Percentiles rank a stretch among this genome's conserved stretches.
Evolutionary conservation across 305 asterid genomes (phyloP).

Genomic region (Ajuga reptans): DNA sequence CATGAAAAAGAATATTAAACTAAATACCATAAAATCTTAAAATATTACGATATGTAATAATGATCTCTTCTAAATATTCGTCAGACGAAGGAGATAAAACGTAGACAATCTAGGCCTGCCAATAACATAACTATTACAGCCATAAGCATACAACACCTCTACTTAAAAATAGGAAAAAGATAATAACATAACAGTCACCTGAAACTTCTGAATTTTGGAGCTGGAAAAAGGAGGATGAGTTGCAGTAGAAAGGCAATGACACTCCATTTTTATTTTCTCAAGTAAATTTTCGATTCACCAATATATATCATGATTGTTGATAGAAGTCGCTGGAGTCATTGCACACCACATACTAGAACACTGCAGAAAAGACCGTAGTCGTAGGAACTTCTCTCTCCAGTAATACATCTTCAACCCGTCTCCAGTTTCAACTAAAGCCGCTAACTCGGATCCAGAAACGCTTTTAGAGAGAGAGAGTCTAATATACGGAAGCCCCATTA

Average conservation of each 20-base stretch:
- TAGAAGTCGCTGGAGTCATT: constrained; percentile 11
- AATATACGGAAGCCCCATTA: neutral
- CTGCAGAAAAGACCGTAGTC: constrained; percentile 4
- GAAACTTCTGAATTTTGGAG: constrained; percentile 30
- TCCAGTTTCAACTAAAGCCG: constrained; percentile 15
- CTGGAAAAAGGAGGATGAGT: constrained; percentile 24
- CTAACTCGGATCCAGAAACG: neutral
- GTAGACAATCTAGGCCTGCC: too few relatives aligned
- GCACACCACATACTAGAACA: constrained; percentile 29
- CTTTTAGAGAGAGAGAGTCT: neutral
- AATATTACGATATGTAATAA: neutral
- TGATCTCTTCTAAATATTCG: neutral
- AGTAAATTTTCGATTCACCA: neutral
- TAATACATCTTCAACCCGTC: neutral
- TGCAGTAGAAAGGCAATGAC: constrained; percentile 28
- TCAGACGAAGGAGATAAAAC: neutral
- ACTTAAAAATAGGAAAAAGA: neutral
- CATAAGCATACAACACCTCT: neutral
- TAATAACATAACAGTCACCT: constrained; percentile 26
- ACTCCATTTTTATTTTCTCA: constrained; percentile 34
- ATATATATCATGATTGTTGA: constrained; percentile 5
- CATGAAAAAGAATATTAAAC: neutral
- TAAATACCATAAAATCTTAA: neutral
- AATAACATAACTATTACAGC: neutral
- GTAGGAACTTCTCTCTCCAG: neutral